Conservation (phyloP, 1,284 basidiomycete species). For the Malassezia restricta region DNA sequence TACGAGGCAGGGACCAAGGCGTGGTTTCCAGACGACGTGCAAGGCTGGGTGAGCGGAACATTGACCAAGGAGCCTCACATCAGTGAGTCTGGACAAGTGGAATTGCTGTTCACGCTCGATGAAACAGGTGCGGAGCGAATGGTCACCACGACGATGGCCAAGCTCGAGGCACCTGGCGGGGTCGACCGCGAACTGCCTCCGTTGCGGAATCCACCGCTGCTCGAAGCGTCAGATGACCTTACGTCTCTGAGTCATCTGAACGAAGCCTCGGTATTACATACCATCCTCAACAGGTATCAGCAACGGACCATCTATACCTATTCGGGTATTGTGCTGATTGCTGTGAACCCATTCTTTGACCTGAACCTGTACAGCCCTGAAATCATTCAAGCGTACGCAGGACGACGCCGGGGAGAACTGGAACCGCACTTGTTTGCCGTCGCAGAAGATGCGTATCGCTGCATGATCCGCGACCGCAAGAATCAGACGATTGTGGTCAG, state of each 20-base stretch:
- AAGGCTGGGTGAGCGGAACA: slow-evolving; percentile 80
- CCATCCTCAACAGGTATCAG: slow-evolving; percentile 89
- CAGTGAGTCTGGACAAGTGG: slow-evolving; percentile 16
- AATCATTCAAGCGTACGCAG: slow-evolving; percentile 93
- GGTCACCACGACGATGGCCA: slow-evolving; percentile 30
- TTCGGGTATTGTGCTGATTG: slow-evolving; percentile 91
- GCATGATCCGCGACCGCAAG: slow-evolving; percentile 84
- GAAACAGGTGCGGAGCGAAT: slow-evolving; percentile 29
- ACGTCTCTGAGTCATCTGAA: slow-evolving; percentile 95
- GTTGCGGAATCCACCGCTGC: slow-evolving; percentile 83
- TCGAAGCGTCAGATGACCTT: slow-evolving; percentile 94
- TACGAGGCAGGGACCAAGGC: slow-evolving; percentile 47
- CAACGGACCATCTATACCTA: slow-evolving; percentile 98
- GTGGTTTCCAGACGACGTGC: slow-evolving; percentile 77
- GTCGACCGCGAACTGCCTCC: slow-evolving; percentile 58
- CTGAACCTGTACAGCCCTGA: slow-evolving; percentile 64
- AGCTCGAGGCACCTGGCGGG: slow-evolving; percentile 25
- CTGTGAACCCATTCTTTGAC: slow-evolving; percentile 93
- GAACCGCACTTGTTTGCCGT: slow-evolving; percentile 98
- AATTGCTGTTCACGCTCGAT: slow-evolving; percentile 34
- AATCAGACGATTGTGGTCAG: slow-evolving; percentile 99
- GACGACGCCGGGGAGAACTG: slow-evolving; percentile 77
- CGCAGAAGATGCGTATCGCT: slow-evolving; percentile 95
- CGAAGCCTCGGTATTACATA: slow-evolving; percentile 88
- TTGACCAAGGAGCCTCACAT: slow-evolving; percentile 51